Evolutionary conservation across 2,329 filamentous ascomycete genomes (phyloP).

Genomic region (Aspergillus caelatus): DNA sequence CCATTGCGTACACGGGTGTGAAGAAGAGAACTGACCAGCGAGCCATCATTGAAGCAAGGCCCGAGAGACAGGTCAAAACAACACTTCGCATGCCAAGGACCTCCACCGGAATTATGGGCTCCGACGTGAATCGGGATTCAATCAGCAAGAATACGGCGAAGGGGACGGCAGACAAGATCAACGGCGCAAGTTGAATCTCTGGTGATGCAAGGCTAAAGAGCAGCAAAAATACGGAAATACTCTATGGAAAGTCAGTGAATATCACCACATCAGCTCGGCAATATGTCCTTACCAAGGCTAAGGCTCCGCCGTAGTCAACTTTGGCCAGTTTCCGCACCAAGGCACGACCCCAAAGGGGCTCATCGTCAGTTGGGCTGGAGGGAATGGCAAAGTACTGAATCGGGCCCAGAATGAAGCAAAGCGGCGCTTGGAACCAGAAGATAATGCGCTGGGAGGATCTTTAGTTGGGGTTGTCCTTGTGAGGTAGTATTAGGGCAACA

Average conservation of each 20-base stretch:
- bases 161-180: slow-evolving; percentile 61
- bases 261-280: not conserved
- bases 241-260: slow-evolving; percentile 44
- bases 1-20: slow-evolving; percentile 76
- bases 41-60: slow-evolving; percentile 77
- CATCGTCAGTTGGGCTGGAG: slow-evolving; percentile 35
- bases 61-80: slow-evolving; percentile 72
- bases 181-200: slow-evolving; percentile 60
- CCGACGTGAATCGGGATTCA: slow-evolving; percentile 64
- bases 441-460: slow-evolving; percentile 60
- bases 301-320: slow-evolving; percentile 75
- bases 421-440: slow-evolving; percentile 72
- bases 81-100: slow-evolving; percentile 72
- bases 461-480: not conserved
- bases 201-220: slow-evolving; percentile 70
- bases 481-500: slow-evolving; percentile 29
- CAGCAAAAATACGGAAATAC: slow-evolving; percentile 68
- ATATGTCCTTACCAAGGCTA: slow-evolving; percentile 59
- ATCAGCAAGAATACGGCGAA: slow-evolving; percentile 63
- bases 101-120: slow-evolving; percentile 74
- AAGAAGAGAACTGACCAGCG: slow-evolving; percentile 83
- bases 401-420: slow-evolving; percentile 63
- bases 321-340: slow-evolving; percentile 59
- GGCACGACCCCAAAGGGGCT: slow-evolving; percentile 41
- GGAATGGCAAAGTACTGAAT: slow-evolving; percentile 70